These are phyloP conservation scores for Pyrenophora tritici-repentis DNA, from an alignment of 2,329 filamentous ascomycete genomes.

Conservation along the genomic window DNA sequence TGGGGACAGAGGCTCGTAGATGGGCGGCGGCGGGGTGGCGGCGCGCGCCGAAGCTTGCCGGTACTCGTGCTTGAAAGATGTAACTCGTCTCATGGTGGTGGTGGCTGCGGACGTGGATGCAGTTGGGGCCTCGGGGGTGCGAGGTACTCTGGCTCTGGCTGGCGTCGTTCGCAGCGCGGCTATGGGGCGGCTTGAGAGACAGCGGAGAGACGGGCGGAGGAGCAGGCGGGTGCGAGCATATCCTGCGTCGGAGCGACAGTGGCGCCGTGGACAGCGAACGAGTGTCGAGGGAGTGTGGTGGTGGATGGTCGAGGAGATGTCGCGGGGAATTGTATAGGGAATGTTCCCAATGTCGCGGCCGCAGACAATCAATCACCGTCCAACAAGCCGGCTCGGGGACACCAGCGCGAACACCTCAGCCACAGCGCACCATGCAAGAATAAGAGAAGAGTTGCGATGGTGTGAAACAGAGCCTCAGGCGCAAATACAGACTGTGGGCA, in stretches of 20 bases:
- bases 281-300: conserved; percentile 23
- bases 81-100: conserved; percentile 35
- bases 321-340: conserved; percentile 24
- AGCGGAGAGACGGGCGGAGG: conserved; percentile 23
- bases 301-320: conserved; percentile 19
- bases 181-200: conserved; percentile 31
- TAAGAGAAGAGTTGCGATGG: conserved; percentile 3
- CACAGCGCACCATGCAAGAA: background rate
- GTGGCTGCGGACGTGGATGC: conserved; percentile 22
- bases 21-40: conserved; percentile 39
- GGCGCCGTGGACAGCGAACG: conserved; percentile 24
- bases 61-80: conserved; percentile 43
- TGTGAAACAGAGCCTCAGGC: background rate
- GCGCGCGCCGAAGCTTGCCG: conserved; percentile 37
- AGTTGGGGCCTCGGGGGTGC: conserved; percentile 29
- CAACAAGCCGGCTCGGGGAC: conserved; percentile 9
- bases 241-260: conserved; percentile 29
- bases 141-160: conserved; percentile 22
- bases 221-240: conserved; percentile 35
- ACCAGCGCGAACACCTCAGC: conserved; percentile 2
- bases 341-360: conserved; percentile 18
- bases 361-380: conserved; percentile 2
- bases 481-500: background rate
- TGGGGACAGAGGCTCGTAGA: conserved; percentile 46
- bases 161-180: conserved; percentile 33